phyloP scores from a whole-genome alignment of 768 basidiomycete genomes.

The Mycena polygramma region DNA sequence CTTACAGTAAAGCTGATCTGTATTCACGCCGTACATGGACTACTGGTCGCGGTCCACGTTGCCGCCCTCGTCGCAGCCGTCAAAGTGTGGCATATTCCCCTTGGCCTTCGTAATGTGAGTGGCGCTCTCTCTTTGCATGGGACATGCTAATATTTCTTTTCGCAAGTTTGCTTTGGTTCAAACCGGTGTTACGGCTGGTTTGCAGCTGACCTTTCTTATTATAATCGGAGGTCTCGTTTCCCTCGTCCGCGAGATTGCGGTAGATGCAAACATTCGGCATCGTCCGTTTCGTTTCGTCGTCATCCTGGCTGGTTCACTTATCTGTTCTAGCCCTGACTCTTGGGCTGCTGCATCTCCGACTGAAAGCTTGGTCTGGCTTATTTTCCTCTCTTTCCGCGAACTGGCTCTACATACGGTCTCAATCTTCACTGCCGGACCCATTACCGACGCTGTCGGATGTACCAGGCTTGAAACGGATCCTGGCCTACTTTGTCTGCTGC shows the following conservation, averaged over 20 bases:
- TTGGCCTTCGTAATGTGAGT: neutral
- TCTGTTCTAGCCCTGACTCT: slow-evolving; percentile 17
- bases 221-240: slow-evolving; percentile 1
- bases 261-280: slow-evolving; percentile 12
- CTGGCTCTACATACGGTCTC: slow-evolving; percentile 14
- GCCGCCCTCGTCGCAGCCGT: slow-evolving; percentile 9
- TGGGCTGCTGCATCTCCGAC: slow-evolving; percentile 29
- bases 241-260: slow-evolving; percentile 16
- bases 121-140: neutral
- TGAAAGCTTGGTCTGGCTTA: slow-evolving; percentile 26
- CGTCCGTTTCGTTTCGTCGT: neutral
- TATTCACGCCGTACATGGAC: slow-evolving; percentile 1
- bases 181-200: slow-evolving; percentile 25
- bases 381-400: slow-evolving; percentile 13
- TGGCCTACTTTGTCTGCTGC: slow-evolving; percentile 20
- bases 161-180: slow-evolving; percentile 9
- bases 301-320: too few relatives aligned
- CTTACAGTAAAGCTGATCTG: too few relatives aligned
- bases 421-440: too few relatives aligned
- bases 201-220: neutral
- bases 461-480: slow-evolving; percentile 3
- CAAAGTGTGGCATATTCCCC: neutral
- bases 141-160: neutral
- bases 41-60: slow-evolving; percentile 10
- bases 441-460: too few relatives aligned